Evolutionary conservation across 768 basidiomycete species (phyloP).

Genomic region (Termitomyces sp.): DNA sequence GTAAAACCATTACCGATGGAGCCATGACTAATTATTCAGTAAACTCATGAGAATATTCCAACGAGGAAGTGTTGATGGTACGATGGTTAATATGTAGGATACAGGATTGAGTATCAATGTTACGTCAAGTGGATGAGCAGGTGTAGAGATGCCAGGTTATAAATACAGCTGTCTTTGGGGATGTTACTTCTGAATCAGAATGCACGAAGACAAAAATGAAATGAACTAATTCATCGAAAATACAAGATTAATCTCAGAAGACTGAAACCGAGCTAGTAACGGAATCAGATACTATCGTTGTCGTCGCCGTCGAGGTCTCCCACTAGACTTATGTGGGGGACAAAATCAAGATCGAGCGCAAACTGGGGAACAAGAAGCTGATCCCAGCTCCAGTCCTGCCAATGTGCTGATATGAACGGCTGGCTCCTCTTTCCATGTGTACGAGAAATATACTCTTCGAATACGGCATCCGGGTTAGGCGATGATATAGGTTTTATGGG

Average conservation of each 20-base stretch:
- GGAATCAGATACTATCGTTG: not conserved
- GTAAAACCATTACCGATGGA: constrained; percentile 42
- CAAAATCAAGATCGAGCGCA: constrained; percentile 2
- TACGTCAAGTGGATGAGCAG: not conserved
- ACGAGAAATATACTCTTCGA: constrained; percentile 27
- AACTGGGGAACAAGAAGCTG: constrained; percentile 31
- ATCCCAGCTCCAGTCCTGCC: constrained; percentile 41
- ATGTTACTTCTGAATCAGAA: not conserved
- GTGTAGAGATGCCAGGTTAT: not conserved
- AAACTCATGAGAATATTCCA: not conserved
- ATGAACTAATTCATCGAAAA: not conserved
- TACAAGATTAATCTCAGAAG: not conserved
- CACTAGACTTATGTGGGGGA: not conserved
- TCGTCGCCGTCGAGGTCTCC: not conserved
- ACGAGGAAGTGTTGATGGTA: not conserved
- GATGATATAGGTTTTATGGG: constrained; percentile 1
- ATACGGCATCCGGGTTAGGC: constrained; percentile 11
- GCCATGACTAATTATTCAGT: constrained; percentile 11
- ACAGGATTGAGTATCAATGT: not conserved
- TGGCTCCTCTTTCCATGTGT: constrained; percentile 22
- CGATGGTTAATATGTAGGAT: not conserved
- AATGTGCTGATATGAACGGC: constrained; percentile 15
- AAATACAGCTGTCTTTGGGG: not conserved
- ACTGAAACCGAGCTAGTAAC: not conserved
- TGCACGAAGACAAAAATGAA: not conserved